Conservation (phyloP, 2,329 filamentous ascomycete species). For the Curvularia sp. region DNA sequence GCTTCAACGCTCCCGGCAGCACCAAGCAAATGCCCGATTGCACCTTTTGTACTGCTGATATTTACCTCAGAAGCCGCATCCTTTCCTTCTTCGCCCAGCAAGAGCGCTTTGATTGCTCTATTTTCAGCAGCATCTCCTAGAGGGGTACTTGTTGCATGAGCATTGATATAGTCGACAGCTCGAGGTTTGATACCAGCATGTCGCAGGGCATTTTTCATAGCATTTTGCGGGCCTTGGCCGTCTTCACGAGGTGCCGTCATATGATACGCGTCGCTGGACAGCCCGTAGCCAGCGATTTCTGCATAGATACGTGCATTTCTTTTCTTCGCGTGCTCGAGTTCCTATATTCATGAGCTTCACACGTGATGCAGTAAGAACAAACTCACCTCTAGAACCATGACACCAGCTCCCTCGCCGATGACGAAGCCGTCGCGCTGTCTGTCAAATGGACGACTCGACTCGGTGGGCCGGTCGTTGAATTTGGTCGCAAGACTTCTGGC, state of each 20-base stretch:
- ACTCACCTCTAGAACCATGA: conserved; percentile 78
- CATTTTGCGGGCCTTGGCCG: conserved; percentile 78
- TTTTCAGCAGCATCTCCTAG: conserved; percentile 92
- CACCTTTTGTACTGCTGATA: conserved; percentile 92
- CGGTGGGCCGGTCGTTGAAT: conserved; percentile 74
- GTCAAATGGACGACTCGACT: conserved; percentile 89
- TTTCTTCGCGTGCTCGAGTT: conserved; percentile 82
- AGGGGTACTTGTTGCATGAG: conserved; percentile 87
- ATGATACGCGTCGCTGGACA: conserved; percentile 89
- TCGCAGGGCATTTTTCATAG: conserved; percentile 84
- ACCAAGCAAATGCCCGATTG: conserved; percentile 88
- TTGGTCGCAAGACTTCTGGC: conserved; percentile 83
- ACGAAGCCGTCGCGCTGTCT: conserved; percentile 82
- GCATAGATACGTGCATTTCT: conserved; percentile 85
- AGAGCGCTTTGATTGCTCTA: conserved; percentile 76
- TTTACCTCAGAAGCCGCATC: conserved; percentile 69
- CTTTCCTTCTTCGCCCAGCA: conserved; percentile 76
- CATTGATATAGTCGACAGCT: conserved; percentile 89
- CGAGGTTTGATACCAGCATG: conserved; percentile 72
- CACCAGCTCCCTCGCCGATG: conserved; percentile 88
- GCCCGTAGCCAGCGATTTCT: conserved; percentile 86
- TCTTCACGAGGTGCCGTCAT: conserved; percentile 89
- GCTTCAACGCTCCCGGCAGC: conserved; percentile 92
- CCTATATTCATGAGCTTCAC: conserved; percentile 52
- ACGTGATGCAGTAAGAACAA: neutral